These are phyloP conservation scores for Kernera saxatilis DNA, from an alignment of 345 rosid species.

Conservation along the genomic window DNA sequence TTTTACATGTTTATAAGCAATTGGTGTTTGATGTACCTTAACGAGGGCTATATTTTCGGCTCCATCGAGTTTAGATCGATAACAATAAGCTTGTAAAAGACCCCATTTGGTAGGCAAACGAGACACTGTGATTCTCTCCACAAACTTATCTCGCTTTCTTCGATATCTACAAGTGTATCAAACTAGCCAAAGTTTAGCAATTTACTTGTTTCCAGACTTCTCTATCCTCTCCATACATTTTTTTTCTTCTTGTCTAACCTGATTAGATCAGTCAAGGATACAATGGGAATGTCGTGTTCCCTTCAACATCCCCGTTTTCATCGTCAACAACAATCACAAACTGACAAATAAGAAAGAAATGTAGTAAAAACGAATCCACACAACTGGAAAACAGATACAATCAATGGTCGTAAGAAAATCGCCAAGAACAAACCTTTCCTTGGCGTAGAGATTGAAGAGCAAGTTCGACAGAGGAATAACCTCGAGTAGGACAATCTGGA, in stretches of 20 bases:
- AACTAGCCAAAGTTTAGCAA: background rate
- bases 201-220: background rate
- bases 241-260: constrained; percentile 32
- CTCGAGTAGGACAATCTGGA: constrained; percentile 80
- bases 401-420: background rate
- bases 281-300: constrained; percentile 57
- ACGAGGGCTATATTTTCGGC: constrained; percentile 72
- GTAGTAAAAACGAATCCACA: background rate
- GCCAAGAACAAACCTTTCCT: constrained; percentile 53
- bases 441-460: constrained; percentile 51
- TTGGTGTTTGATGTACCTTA: constrained; percentile 42
- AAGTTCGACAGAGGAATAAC: constrained; percentile 60
- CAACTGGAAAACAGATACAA: background rate
- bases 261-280: constrained; percentile 76
- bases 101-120: constrained; percentile 87
- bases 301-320: constrained; percentile 70
- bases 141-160: constrained; percentile 74
- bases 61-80: constrained; percentile 67
- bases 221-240: background rate
- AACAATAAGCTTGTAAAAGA: constrained; percentile 62
- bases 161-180: constrained; percentile 43
- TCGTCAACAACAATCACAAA: constrained; percentile 88
- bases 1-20: background rate
- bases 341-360: constrained; percentile 28
- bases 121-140: constrained; percentile 56